Base-by-base conservation (phyloP, 805 yeast species). In the Saccharomycopsis olivae region DNA sequence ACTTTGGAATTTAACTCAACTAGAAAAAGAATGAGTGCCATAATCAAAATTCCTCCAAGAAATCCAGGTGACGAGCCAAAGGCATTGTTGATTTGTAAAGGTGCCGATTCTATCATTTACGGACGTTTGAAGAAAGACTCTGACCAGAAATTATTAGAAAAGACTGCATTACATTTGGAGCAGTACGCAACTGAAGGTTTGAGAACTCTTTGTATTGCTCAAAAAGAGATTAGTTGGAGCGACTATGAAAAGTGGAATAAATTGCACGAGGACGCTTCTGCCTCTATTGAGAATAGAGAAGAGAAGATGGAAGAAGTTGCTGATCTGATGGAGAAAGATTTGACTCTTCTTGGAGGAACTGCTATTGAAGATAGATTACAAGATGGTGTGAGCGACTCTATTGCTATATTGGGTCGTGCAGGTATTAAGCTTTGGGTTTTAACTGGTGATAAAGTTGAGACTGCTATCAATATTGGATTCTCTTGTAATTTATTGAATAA, bases 21-120 rank as follows among this genome's bases (percentile, higher is more conserved):
- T 0, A 73, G 99, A 60, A 92, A 92, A 60, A 75, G 99, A 63
- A 92, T 92, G 94, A 78, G 88, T 68, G 81, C 83, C 13, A 77
- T 82, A 47, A 68, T 82, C 29, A 80, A 79, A 55, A 65, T 83
- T 30, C 87, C 87, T 1, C 57, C 71, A 10, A 53, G 54, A 3
- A 48, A 46, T 3, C 65, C 64, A 30, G 62, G 59, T 31, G 73
- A 64, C 17, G 69, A 70, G 36, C 75, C 75, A 21, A 74, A 66
- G 38, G 85, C 80, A 1, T 58, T 81, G 31, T 61, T 82, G 49
- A 73, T 81, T 42, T 81, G 89, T 63, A 83, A 83, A 58, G 94
- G 94, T 61, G 94, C 94, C 2, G 94, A 83, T 59, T 78, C 86
- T 23, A 70, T 82, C 39, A 82, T 83, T 36, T 83, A 78, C 52